A percentile compares a stretch with the other conserved stretches of the same genome.
These are phyloP conservation scores for Salix purpurea DNA, from an alignment of 345 rosid species.

Conservation along the genomic window DNA sequence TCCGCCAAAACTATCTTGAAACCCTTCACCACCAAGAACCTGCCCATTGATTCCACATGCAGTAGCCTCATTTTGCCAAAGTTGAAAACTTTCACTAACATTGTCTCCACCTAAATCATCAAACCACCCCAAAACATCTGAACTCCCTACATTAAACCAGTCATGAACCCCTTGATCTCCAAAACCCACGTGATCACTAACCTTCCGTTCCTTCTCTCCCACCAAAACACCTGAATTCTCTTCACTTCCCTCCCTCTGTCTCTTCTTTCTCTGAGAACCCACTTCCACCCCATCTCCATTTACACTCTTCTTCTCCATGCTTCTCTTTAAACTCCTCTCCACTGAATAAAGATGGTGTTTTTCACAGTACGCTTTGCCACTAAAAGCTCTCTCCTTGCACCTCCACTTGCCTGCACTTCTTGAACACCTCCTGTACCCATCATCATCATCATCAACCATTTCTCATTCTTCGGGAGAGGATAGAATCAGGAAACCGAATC, in stretches of 20 bases:
- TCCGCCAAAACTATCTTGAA: constrained; percentile 7
- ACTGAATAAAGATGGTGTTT: neutral
- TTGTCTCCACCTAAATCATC: constrained; percentile 16
- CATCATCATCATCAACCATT: no score
- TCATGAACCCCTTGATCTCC: constrained; percentile 7
- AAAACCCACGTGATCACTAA: neutral
- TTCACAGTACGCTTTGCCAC: neutral
- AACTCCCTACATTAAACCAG: constrained; percentile 13
- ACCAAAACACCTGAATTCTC: neutral
- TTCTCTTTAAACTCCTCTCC: neutral
- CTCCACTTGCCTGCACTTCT: no score
- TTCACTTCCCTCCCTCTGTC: constrained; percentile 4
- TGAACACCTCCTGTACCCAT: no score
- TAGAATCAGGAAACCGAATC: no score
- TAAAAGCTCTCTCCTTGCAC: no score
- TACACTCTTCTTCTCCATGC: constrained; percentile 12
- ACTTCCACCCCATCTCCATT: constrained; percentile 13
- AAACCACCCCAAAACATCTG: constrained; percentile 17
- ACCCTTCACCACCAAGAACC: constrained; percentile 13
- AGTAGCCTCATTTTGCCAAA: constrained; percentile 16
- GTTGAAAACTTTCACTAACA: constrained; percentile 17
- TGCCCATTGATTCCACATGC: constrained; percentile 13
- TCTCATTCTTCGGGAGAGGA: no score
- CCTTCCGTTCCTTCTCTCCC: neutral
- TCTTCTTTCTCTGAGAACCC: constrained; percentile 12